phyloP scores from a whole-genome alignment of 2,329 filamentous ascomycete genomes.

The Xylariaceae sp. region DNA sequence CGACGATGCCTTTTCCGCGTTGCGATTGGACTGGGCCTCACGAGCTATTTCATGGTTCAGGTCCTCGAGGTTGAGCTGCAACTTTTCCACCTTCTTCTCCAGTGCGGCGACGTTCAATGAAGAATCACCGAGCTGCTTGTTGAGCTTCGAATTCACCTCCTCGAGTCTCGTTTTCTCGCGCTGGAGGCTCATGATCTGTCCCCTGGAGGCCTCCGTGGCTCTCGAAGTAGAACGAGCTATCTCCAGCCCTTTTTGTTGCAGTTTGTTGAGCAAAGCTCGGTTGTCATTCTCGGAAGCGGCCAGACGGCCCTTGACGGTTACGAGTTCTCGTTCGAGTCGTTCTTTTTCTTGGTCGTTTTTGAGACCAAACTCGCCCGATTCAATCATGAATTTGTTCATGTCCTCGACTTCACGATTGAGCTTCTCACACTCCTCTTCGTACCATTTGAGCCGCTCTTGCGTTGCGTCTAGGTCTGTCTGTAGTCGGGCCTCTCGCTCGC shows the following conservation, averaged over 20 bases:
- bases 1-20: slow-evolving; percentile 82
- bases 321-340: slow-evolving; percentile 81
- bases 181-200: slow-evolving; percentile 69
- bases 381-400: slow-evolving; percentile 78
- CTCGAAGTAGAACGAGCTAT: slow-evolving; percentile 86
- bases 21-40: slow-evolving; percentile 83
- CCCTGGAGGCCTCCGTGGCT: slow-evolving; percentile 75
- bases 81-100: slow-evolving; percentile 92
- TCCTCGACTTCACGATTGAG: slow-evolving; percentile 77
- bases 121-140: slow-evolving; percentile 78
- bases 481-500: slow-evolving; percentile 73
- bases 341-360: slow-evolving; percentile 94
- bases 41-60: slow-evolving; percentile 85
- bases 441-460: slow-evolving; percentile 67
- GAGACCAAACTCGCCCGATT: slow-evolving; percentile 82
- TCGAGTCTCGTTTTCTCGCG: slow-evolving; percentile 78
- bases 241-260: slow-evolving; percentile 95
- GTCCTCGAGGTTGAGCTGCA: slow-evolving; percentile 82
- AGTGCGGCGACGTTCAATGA: slow-evolving; percentile 77
- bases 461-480: slow-evolving; percentile 76
- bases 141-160: slow-evolving; percentile 73
- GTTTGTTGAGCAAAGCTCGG: slow-evolving; percentile 86
- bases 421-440: slow-evolving; percentile 72
- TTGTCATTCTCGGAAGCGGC: slow-evolving; percentile 96
- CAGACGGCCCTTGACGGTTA: slow-evolving; percentile 83